Conservation (phyloP, 2,329 filamentous ascomycete species). For the Colletotrichum sp. region DNA sequence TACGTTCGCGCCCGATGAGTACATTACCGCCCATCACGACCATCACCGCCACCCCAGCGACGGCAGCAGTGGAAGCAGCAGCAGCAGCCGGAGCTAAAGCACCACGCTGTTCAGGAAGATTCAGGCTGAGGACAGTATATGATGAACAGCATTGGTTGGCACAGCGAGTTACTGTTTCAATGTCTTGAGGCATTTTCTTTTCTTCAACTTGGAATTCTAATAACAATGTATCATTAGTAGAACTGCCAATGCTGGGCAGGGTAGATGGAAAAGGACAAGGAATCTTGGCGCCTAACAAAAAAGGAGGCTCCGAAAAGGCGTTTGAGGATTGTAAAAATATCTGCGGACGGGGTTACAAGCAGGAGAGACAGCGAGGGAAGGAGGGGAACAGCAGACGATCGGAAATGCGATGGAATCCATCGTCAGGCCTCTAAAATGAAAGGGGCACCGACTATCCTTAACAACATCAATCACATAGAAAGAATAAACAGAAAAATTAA, state of each 20-base stretch:
- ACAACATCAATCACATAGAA: background rate
- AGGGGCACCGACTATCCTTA: background rate
- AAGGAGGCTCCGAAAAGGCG: background rate
- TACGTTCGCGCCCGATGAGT: background rate
- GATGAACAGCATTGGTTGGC: background rate
- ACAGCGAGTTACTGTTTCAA: background rate
- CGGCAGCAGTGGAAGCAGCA: background rate
- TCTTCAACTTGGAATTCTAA: background rate
- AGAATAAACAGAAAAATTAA: background rate
- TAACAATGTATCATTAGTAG: constrained; percentile 1
- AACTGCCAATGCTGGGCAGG: background rate
- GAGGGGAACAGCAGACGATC: background rate
- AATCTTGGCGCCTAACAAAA: background rate
- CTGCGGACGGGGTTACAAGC: background rate
- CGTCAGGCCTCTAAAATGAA: background rate
- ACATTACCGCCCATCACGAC: background rate
- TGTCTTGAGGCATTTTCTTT: background rate
- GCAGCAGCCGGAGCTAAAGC: background rate
- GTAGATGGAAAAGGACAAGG: background rate
- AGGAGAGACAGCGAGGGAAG: background rate
- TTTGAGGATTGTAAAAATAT: background rate
- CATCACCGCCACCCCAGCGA: background rate
- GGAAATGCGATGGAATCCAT: background rate
- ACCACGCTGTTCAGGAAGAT: background rate
- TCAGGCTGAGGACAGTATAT: background rate